phyloP scores from a whole-genome alignment of 768 basidiomycete genomes.

The Boletus reticulatus region DNA sequence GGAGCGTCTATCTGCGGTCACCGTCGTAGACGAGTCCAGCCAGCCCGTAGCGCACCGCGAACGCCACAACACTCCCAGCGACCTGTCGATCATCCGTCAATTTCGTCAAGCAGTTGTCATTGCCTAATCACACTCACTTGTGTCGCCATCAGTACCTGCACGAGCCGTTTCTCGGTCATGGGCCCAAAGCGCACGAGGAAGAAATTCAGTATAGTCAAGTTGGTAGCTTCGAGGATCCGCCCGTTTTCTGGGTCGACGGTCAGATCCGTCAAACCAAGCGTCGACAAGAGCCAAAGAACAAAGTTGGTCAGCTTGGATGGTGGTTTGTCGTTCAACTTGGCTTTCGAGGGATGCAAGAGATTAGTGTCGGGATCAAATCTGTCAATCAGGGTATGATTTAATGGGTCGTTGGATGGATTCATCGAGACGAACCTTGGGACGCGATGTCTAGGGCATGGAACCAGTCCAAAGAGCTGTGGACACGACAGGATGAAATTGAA shows the following conservation, averaged over 20 bases:
- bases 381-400: neutral
- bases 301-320: conserved; percentile 54
- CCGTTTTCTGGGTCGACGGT: conserved; percentile 53
- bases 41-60: conserved; percentile 85
- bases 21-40: conserved; percentile 91
- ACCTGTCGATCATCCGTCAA: conserved; percentile 40
- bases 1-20: conserved; percentile 61
- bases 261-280: conserved; percentile 66
- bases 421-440: conserved; percentile 68
- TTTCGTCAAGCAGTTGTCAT: neutral
- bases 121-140: conserved; percentile 50
- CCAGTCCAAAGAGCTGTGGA: conserved; percentile 91
- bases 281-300: conserved; percentile 57
- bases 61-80: conserved; percentile 76
- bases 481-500: conserved; percentile 96
- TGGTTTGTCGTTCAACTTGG: conserved; percentile 49
- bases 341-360: conserved; percentile 74
- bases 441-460: conserved; percentile 92
- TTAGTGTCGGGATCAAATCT: conserved; percentile 78
- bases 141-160: conserved; percentile 65
- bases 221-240: conserved; percentile 69
- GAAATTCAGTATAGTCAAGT: conserved; percentile 89
- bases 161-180: conserved; percentile 81
- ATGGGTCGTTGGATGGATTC: neutral
- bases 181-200: conserved; percentile 79